Conservation (phyloP, 2,329 filamentous ascomycete genomes). For the Colletotrichum costaricense region DNA sequence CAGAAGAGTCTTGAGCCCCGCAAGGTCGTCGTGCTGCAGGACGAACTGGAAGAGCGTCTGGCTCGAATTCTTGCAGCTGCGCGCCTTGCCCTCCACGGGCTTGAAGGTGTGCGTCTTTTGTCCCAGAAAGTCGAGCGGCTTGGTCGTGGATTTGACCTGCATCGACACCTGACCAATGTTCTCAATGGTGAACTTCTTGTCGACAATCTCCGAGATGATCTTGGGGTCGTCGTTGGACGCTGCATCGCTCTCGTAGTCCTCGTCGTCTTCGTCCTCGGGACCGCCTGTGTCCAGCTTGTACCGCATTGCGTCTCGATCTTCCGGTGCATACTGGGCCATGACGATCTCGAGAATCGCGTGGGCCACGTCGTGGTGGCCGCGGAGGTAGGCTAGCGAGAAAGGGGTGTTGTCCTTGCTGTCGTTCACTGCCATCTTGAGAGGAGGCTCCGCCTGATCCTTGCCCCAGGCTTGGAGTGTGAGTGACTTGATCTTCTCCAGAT, state of each 20-base stretch:
- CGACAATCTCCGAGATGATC: constrained; percentile 66
- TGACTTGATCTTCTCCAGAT: constrained; percentile 73
- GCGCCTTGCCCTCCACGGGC: constrained; percentile 43
- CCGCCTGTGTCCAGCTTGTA: constrained; percentile 57
- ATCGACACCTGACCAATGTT: constrained; percentile 77
- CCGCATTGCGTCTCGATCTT: constrained; percentile 61
- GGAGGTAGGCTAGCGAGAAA: constrained; percentile 76
- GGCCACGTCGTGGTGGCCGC: constrained; percentile 73
- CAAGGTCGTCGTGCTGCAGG: constrained; percentile 63
- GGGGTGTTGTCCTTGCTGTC: constrained; percentile 66
- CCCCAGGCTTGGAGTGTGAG: constrained; percentile 72
- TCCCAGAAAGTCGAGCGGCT: constrained; percentile 65
- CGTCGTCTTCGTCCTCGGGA: constrained; percentile 49
- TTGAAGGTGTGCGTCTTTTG: constrained; percentile 49
- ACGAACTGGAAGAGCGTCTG: constrained; percentile 55
- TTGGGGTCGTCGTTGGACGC: constrained; percentile 52
- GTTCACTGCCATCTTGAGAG: constrained; percentile 71
- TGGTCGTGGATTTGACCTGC: constrained; percentile 73
- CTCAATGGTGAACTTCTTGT: constrained; percentile 79
- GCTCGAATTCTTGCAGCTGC: constrained; percentile 37
- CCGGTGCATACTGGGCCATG: constrained; percentile 73
- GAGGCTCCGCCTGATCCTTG: constrained; percentile 61
- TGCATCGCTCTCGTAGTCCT: constrained; percentile 45
- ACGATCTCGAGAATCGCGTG: constrained; percentile 76
- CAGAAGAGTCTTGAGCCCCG: constrained; percentile 68